Evolutionary conservation across 1,284 basidiomycete species (phyloP), one percentile per base, ranked within the genome.

Genomic region (Puccinia polysora): DNA sequence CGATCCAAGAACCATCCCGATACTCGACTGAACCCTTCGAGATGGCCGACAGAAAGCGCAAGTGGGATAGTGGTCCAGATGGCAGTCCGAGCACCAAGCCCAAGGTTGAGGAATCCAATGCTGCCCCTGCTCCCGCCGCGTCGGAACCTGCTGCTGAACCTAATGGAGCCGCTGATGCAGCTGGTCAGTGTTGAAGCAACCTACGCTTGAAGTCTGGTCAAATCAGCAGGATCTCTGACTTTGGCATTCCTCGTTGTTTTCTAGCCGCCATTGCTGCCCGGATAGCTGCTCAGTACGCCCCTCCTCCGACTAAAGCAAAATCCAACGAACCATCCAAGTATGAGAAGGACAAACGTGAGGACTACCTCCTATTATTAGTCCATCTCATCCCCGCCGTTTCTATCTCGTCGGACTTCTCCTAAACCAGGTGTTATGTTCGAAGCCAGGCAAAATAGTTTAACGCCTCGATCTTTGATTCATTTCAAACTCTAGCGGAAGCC

Each of bases 281-380:
- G 34, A 71, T 71, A 20, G 69, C 69, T 18, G 69, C 69, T 25
- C 69, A 71, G 36, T 71, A 71, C 30, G 69, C 59, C 12, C 59
- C 69, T 8, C 18, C 69, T 14, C 59, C 58, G 2, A 2, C 36
- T n/a, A 71, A 71, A 62, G 55, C 30, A 2, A 70, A 70, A 70
- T 49, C 40, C 14, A 62, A 52, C 25, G 69, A 71, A 28, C 47
- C 56, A 15, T 59, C 58, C 6, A 71, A 71, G 34, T 71, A 71
- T 53, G 69, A 71, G 34, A 71, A 71, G 55, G 69, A 71, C 50
- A 71, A 71, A 40, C 69, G 69, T 71, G 36, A 63, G 38, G 20
- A 38, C 18, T 14, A 34, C 30, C 25, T 8, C 5, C 55, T 23
- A 69, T 23, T 50, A n/a, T n/a, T n/a, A n/a, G n/a, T n/a, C n/a